Evolutionary conservation across 208 protist species (phyloP).

Genomic region (Crithidia acanthocephali): DNA sequence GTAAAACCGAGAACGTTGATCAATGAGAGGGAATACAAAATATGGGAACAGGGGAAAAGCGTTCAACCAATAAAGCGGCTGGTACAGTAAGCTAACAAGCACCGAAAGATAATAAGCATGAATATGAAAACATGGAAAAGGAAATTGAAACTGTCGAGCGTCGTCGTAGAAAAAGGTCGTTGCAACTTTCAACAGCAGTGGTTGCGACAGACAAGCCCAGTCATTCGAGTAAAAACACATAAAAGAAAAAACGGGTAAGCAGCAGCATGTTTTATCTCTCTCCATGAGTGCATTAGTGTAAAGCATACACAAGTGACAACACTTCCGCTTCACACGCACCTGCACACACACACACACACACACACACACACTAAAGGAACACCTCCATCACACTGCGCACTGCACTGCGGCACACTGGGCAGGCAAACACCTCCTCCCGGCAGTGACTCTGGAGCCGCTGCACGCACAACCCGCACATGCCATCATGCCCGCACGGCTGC

Average conservation of each 20-base stretch:
- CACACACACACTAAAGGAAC: slow-evolving; percentile 40
- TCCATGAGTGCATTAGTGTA: too few relatives aligned
- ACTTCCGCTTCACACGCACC: too few relatives aligned
- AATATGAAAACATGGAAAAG: not conserved
- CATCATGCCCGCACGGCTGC: slow-evolving; percentile 71
- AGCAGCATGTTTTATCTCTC: too few relatives aligned
- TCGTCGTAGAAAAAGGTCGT: too few relatives aligned
- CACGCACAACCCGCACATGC: slow-evolving; percentile 54
- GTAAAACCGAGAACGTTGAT: too few relatives aligned
- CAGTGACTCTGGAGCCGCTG: slow-evolving; percentile 46
- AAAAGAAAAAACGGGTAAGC: too few relatives aligned
- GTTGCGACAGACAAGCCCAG: too few relatives aligned
- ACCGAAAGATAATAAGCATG: slow-evolving; percentile 1
- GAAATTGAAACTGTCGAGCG: not conserved
- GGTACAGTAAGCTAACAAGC: not conserved
- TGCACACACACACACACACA: too few relatives aligned
- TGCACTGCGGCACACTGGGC: slow-evolving; percentile 46
- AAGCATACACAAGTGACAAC: too few relatives aligned
- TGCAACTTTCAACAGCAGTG: too few relatives aligned
- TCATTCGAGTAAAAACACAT: too few relatives aligned
- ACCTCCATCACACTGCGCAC: slow-evolving; percentile 45
- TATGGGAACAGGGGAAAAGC: not conserved
- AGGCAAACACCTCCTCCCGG: slow-evolving; percentile 49
- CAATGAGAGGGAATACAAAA: not conserved
- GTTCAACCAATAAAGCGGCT: not conserved